Base-by-base conservation (phyloP, 2,329 filamentous ascomycete species). In the Ophiognomonia clavigignenti-juglandacearum region DNA sequence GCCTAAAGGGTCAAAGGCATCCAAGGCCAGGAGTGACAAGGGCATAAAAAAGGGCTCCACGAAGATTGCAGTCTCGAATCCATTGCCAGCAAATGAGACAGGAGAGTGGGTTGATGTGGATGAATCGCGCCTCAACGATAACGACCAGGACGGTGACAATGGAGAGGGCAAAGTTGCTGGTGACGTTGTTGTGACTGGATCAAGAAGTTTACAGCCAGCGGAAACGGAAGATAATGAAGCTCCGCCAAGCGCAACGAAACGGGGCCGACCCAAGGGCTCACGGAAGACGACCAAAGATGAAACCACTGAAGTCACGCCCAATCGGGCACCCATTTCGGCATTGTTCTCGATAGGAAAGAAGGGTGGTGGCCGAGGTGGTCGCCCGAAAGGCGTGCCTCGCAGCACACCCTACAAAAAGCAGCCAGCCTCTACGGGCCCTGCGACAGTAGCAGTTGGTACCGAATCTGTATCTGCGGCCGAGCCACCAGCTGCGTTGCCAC, bases 1-100 rank as follows among this genome's bases (percentile, higher is more conserved):
- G 16, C 77, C 78, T 7, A 80, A 79, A 53, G 78, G 77, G 3
- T 80, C 76, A 61, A 77, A 76, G 52, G 70, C 68, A 4, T 67
- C 62, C 42, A 75, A 73, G 48, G 63, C 63, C 4, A 62, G 70
- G 36, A 69, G 67, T 41, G 74, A 76, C 47, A 79, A 77, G 53
- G 72, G 72, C 6, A 62, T 72, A n/a, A 77, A 72, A 52, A 77
- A 77, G 54, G 66, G 67, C 0, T 54, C 63, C 6, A 59, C 60
- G 35, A 60, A 59, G 24, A 32, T 22, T 43, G 24, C 59, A 43
- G 32, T 40, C 14, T 19, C 48, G 32, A 36, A 40, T 22, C n/a
- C 41, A 31, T 11, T 19, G 14, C 41, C 38, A 8, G 41, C 34
- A 26, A 51, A 29, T 18, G 51, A 43, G 4, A 43, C 23, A 14